These are phyloP conservation scores for Giardia muris DNA, from an alignment of 208 protist species.

Conservation along the genomic window DNA sequence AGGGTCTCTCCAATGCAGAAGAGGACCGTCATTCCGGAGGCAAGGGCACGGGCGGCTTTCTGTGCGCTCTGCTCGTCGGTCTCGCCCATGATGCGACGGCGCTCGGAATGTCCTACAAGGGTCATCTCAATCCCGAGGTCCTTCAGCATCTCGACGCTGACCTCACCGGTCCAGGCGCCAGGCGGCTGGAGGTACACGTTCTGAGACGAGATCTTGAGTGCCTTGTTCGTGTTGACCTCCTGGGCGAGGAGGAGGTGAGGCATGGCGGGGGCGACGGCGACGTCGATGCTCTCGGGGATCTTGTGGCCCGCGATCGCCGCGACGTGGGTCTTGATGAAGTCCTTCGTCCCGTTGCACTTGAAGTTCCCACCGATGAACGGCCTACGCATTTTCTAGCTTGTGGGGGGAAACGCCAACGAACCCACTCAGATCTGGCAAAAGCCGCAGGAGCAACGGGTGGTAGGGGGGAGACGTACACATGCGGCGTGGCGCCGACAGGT, in stretches of 20 bases:
- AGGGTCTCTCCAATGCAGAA: constrained; percentile 83
- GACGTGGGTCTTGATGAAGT: constrained; percentile 10
- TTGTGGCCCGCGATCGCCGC: constrained; percentile 22
- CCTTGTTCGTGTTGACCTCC: not conserved
- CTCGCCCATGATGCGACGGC: constrained; percentile 60
- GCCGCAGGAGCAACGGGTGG: no score
- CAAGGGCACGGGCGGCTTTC: constrained; percentile 63
- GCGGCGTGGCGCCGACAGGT: no score
- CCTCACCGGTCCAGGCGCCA: constrained; percentile 37
- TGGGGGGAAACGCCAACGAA: no score
- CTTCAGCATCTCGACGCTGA: constrained; percentile 61
- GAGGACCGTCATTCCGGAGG: constrained; percentile 69
- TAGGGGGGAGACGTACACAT: no score
- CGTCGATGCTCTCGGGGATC: constrained; percentile 28
- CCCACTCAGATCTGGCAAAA: no score
- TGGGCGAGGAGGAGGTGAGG: constrained; percentile 14
- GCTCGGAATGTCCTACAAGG: constrained; percentile 87
- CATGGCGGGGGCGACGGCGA: constrained; percentile 34
- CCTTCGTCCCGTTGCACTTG: constrained; percentile 40
- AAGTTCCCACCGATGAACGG: constrained; percentile 44
- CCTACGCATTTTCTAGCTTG: no score
- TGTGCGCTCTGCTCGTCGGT: constrained; percentile 57
- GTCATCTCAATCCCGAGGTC: constrained; percentile 71
- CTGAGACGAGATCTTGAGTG: constrained; percentile 32
- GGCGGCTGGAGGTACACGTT: constrained; percentile 24